phyloP scores from a whole-genome alignment of 495 filamentous ascomycete species.

The Podospora conica region DNA sequence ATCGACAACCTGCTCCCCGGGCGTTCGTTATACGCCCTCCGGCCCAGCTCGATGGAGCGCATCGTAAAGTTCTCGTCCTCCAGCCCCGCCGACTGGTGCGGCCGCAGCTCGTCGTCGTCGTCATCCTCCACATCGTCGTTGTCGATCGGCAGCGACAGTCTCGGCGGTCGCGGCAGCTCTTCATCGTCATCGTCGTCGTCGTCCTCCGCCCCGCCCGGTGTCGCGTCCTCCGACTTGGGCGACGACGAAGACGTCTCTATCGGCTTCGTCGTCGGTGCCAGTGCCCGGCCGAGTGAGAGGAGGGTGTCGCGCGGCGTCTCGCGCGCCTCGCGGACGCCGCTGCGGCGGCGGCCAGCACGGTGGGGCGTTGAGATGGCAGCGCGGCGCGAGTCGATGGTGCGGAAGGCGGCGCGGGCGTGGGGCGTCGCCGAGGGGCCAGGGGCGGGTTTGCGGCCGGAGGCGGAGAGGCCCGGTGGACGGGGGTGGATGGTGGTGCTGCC shows the following conservation, averaged over 20 bases:
- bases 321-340: slow-evolving; percentile 58
- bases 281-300: slow-evolving; percentile 57
- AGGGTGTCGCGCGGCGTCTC: slow-evolving; percentile 72
- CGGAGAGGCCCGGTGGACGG: slow-evolving; percentile 24
- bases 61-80: slow-evolving; percentile 66
- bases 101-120: slow-evolving; percentile 45
- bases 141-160: slow-evolving; percentile 65
- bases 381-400: slow-evolving; percentile 63
- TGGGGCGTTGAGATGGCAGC: slow-evolving; percentile 65
- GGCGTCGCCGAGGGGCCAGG: slow-evolving; percentile 48
- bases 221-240: slow-evolving; percentile 18
- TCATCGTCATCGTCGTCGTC: slow-evolving; percentile 62
- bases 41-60: slow-evolving; percentile 62
- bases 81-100: slow-evolving; percentile 57
- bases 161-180: slow-evolving; percentile 53
- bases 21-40: slow-evolving; percentile 53
- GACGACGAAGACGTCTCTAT: slow-evolving; percentile 54
- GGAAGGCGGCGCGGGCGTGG: slow-evolving; percentile 57
- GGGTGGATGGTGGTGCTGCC: slow-evolving; percentile 18
- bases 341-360: slow-evolving; percentile 58
- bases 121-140: slow-evolving; percentile 52
- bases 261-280: slow-evolving; percentile 54
- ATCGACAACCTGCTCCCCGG: slow-evolving; percentile 31
- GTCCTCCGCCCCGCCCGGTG: slow-evolving; percentile 28
- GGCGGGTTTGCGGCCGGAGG: slow-evolving; percentile 31